Percentiles rank a stretch among this genome's conserved stretches.
These are phyloP conservation scores for Verticillium zaregamsianum DNA, from an alignment of 2,329 filamentous ascomycete genomes.

Conservation along the genomic window DNA sequence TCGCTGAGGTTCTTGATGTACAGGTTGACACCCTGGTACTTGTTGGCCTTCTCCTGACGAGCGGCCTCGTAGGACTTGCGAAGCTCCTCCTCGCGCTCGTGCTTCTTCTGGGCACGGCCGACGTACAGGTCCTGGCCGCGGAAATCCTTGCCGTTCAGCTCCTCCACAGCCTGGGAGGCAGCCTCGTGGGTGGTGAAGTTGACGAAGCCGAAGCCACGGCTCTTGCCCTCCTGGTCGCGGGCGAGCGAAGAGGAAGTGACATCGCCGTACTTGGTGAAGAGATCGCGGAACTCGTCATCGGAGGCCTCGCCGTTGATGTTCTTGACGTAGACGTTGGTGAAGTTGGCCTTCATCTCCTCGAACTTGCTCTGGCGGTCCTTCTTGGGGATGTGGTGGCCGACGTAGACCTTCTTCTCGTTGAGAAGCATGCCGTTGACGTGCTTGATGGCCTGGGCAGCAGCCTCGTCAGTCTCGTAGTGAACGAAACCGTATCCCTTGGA, in stretches of 20 bases:
- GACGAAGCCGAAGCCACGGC: slow-evolving; percentile 92
- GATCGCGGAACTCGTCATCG: slow-evolving; percentile 89
- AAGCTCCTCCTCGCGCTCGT: slow-evolving; percentile 98
- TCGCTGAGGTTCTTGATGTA: slow-evolving; percentile 99
- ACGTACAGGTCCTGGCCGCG: slow-evolving; percentile 95
- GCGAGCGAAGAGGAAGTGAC: slow-evolving; percentile 95
- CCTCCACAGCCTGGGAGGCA: slow-evolving; percentile 81
- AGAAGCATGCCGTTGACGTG: slow-evolving; percentile 99
- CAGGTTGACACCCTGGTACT: slow-evolving; percentile 98
- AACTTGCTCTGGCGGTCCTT: slow-evolving; percentile 99
- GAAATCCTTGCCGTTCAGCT: slow-evolving; percentile 88
- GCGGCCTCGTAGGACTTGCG: slow-evolving; percentile 98
- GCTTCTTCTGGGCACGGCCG: slow-evolving; percentile 98
- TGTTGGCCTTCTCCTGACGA: slow-evolving; percentile 95
- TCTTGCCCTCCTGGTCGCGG: slow-evolving; percentile 85
- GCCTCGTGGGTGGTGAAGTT: slow-evolving; percentile 92
- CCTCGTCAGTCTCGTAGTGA: slow-evolving; percentile 99
- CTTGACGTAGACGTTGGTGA: slow-evolving; percentile 99
- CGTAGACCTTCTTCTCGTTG: slow-evolving; percentile 99
- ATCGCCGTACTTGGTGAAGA: slow-evolving; percentile 89
- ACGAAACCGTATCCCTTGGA: slow-evolving; percentile 99
- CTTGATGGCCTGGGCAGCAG: slow-evolving; percentile 95
- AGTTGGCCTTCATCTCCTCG: slow-evolving; percentile 99
- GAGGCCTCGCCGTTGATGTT: slow-evolving; percentile 82
- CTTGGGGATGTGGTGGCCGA: slow-evolving; percentile 99